Conservation (phyloP, 768 basidiomycete species). For the Mycena rosella region DNA sequence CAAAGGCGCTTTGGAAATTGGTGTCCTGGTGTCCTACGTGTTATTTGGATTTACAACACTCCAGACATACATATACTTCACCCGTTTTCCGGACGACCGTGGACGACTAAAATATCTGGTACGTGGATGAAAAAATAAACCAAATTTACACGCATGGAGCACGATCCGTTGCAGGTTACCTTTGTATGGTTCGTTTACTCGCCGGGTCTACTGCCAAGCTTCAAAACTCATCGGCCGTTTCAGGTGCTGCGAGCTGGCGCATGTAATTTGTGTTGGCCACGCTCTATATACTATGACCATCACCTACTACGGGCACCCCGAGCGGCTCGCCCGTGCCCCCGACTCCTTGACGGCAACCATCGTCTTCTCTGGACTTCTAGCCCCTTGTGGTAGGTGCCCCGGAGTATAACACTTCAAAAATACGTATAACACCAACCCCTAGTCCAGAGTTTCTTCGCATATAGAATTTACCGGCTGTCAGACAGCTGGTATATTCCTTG, state of each 20-base stretch:
- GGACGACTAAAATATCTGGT: neutral
- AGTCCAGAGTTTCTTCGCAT: slow-evolving; percentile 20
- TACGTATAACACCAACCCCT: neutral
- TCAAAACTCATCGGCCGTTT: no score
- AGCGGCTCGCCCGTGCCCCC: neutral
- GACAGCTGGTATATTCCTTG: neutral
- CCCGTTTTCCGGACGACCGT: neutral
- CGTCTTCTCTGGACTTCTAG: neutral
- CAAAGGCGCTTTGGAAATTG: neutral
- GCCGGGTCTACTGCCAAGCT: no score
- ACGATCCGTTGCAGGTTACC: neutral
- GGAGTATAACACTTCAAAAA: no score
- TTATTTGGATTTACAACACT: slow-evolving; percentile 3
- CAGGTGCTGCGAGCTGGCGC: no score
- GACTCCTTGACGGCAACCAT: neutral
- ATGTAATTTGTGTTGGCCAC: no score
- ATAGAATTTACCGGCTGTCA: slow-evolving; percentile 6
- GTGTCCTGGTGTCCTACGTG: neutral
- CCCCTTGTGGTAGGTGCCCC: neutral
- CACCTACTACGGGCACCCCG: slow-evolving; percentile 3
- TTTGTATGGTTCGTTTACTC: slow-evolving; percentile 11
- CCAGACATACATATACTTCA: slow-evolving; percentile 8
- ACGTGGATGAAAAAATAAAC: neutral
- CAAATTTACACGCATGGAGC: no score
- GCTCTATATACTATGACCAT: slow-evolving; percentile 2